Evolutionary conservation across 2,329 filamentous ascomycete genomes (phyloP).

Genomic region (Colletotrichum tamarilloi): DNA sequence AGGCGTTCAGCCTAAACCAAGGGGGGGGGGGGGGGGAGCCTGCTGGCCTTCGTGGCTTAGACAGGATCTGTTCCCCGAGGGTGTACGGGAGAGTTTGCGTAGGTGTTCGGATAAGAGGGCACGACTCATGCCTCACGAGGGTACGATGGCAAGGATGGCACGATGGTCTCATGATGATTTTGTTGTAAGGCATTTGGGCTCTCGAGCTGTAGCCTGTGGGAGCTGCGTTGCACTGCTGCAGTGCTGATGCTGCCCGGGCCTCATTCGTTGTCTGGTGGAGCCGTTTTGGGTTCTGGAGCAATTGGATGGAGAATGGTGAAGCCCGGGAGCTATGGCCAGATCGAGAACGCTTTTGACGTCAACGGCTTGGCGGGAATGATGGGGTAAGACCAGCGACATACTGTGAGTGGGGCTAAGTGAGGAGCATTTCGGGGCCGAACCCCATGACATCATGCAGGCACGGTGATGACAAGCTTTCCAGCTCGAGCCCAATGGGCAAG

Average conservation of each 20-base stretch:
- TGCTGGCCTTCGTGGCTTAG: background rate
- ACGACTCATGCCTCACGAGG: background rate
- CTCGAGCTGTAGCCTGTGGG: background rate
- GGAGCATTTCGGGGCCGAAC: background rate
- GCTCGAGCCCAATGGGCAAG: slow-evolving; percentile 15
- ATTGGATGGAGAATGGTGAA: background rate
- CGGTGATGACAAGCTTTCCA: slow-evolving; percentile 30
- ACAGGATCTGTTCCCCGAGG: background rate
- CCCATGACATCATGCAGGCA: slow-evolving; percentile 33
- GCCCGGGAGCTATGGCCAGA: slow-evolving; percentile 14
- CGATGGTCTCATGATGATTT: slow-evolving; percentile 8
- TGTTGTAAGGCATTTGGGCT: slow-evolving; percentile 3
- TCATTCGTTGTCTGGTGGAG: background rate
- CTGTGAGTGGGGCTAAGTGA: background rate
- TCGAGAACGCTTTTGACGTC: slow-evolving; percentile 21
- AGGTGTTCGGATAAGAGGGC: too few species aligned
- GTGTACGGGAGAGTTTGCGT: background rate
- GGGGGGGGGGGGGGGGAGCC: background rate
- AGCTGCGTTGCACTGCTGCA: background rate
- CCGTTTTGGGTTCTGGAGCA: background rate
- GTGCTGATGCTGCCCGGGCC: background rate
- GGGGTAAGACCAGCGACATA: background rate
- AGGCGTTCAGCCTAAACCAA: slow-evolving; percentile 1
- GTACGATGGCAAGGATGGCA: background rate
- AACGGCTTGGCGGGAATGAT: slow-evolving; percentile 22